phyloP scores from a whole-genome alignment of 192 early-diverging fungal genomes.

The Lobosporangium transversale region DNA sequence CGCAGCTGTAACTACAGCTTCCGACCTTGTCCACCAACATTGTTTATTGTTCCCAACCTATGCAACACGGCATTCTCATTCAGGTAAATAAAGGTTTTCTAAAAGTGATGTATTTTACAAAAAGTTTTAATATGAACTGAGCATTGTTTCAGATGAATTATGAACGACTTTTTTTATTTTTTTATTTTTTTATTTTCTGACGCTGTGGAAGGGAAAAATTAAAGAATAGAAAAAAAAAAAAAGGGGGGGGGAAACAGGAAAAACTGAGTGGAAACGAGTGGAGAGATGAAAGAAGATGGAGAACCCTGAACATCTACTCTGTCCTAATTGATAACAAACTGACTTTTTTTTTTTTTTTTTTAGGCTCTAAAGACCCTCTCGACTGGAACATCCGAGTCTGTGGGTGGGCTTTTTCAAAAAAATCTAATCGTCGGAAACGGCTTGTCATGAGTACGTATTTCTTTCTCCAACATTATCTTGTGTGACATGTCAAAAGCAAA shows the following conservation, averaged over 20 bases:
- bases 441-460: constrained; percentile 51
- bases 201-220: too few species aligned
- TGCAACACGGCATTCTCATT: constrained; percentile 50
- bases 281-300: too few species aligned
- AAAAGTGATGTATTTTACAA: not conserved
- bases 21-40: constrained; percentile 39
- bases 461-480: not conserved
- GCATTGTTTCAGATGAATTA: too few species aligned
- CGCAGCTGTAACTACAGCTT: constrained; percentile 1
- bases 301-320: too few species aligned
- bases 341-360: not conserved
- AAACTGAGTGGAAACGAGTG: too few species aligned
- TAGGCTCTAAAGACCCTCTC: constrained; percentile 37
- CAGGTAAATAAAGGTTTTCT: constrained; percentile 16
- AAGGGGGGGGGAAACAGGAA: too few species aligned
- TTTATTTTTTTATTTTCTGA: too few species aligned
- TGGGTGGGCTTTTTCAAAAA: constrained; percentile 56
- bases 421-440: constrained; percentile 44
- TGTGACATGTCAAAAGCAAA: not conserved
- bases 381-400: constrained; percentile 58
- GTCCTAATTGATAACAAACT: too few species aligned
- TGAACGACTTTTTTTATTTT: too few species aligned
- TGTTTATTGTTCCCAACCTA: constrained; percentile 62
- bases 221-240: too few species aligned
- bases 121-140: not conserved